Evolutionary conservation across 208 protist species (phyloP).

Genomic region (Leishmania tropica): DNA sequence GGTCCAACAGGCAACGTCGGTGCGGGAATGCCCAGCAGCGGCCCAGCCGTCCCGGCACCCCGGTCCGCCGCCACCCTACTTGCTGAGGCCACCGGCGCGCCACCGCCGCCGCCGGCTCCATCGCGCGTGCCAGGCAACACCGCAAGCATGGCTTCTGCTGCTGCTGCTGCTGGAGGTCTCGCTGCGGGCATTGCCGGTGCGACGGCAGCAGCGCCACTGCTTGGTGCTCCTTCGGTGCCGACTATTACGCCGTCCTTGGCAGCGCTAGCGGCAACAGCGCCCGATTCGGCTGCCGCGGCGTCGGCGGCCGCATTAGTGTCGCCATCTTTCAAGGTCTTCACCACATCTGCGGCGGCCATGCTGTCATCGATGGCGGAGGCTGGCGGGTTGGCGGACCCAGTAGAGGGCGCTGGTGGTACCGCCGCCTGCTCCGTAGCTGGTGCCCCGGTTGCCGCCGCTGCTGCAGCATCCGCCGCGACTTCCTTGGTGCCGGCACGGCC

Average conservation of each 20-base stretch:
- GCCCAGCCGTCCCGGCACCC: constrained; percentile 27
- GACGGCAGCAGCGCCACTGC: background rate
- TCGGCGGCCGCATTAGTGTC: background rate
- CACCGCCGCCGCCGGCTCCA: constrained; percentile 21
- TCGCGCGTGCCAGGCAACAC: background rate
- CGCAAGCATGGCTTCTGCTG: background rate
- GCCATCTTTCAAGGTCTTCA: constrained; percentile 25
- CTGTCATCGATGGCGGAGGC: constrained; percentile 10
- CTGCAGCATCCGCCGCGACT: background rate
- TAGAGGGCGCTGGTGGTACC: background rate
- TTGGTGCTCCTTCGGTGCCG: background rate
- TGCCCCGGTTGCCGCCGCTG: background rate
- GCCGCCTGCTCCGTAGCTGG: background rate
- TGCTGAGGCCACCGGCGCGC: constrained; percentile 26
- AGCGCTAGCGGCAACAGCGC: background rate
- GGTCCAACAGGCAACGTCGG: background rate
- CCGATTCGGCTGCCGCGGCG: background rate
- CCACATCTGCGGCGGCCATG: constrained; percentile 25
- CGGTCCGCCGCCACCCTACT: constrained; percentile 25
- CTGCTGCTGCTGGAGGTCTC: background rate
- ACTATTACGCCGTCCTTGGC: background rate
- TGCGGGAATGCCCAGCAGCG: constrained; percentile 5
- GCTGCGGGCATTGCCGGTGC: background rate
- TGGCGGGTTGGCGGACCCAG: background rate
- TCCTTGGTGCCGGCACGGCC: background rate